Evolutionary conservation across 148 eudicot species (phyloP).

Genomic region (Rheum nobile): DNA sequence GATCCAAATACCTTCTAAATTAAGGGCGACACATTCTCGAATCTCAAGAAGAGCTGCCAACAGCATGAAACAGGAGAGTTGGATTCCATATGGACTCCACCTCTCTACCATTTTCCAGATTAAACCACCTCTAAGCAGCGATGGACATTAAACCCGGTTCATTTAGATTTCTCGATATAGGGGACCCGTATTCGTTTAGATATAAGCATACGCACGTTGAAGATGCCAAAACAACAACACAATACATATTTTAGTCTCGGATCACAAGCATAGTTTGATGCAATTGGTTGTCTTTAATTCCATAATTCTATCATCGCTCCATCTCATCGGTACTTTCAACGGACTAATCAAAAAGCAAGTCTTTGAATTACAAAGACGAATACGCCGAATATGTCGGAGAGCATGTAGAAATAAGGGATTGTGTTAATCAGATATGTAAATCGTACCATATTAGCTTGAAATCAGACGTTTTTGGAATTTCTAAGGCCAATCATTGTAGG

Average conservation of each 20-base stretch:
- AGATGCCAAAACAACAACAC: background rate
- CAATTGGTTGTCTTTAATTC: background rate
- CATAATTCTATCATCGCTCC: background rate
- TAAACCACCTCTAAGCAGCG: slow-evolving; percentile 17
- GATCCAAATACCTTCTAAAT: slow-evolving; percentile 25
- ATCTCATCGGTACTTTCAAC: background rate
- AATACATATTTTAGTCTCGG: background rate
- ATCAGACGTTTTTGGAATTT: background rate
- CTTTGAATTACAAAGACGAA: slow-evolving; percentile 16
- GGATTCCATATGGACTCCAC: slow-evolving; percentile 40
- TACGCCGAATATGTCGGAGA: slow-evolving; percentile 17
- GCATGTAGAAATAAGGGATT: slow-evolving; percentile 14
- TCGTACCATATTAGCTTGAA: slow-evolving; percentile 14
- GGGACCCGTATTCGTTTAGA: background rate
- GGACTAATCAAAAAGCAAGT: slow-evolving; percentile 4
- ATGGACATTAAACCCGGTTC: slow-evolving; percentile 13
- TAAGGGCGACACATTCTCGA: slow-evolving; percentile 31
- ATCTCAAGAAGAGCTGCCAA: slow-evolving; percentile 34
- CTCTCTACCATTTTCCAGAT: slow-evolving; percentile 40
- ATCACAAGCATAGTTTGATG: background rate
- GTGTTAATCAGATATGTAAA: slow-evolving; percentile 20
- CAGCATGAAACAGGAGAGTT: slow-evolving; percentile 35
- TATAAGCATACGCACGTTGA: background rate
- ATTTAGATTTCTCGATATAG: background rate
- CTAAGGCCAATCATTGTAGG: background rate